Evolutionary conservation across 2,329 filamentous ascomycete genomes (phyloP).

Genomic region (Fusarium sp.): DNA sequence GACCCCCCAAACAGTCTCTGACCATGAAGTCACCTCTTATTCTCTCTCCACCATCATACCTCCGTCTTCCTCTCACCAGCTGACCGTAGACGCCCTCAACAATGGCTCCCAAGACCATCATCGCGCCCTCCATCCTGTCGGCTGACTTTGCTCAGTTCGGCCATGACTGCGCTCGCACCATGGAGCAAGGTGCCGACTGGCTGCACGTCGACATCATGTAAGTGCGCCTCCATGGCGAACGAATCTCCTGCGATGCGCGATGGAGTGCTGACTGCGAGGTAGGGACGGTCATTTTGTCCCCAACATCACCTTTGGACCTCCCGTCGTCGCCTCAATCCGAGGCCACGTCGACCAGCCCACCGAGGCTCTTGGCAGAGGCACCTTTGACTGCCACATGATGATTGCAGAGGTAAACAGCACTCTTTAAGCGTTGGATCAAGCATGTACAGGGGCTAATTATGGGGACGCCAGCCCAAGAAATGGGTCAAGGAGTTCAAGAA

Average conservation of each 20-base stretch:
- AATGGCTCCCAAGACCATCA: conserved; percentile 93
- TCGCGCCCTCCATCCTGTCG: conserved; percentile 97
- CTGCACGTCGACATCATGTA: conserved; percentile 93
- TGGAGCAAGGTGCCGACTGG: conserved; percentile 89
- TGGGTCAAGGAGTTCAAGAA: conserved; percentile 97
- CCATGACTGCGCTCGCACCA: conserved; percentile 86
- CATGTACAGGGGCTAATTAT: conserved; percentile 18
- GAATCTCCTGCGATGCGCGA: neutral
- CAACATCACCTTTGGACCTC: conserved; percentile 96
- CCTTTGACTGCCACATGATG: conserved; percentile 99
- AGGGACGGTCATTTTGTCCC: conserved; percentile 99
- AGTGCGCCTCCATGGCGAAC: conserved; percentile 30
- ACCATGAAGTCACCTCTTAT: conserved; percentile 14
- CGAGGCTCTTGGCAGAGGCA: conserved; percentile 80
- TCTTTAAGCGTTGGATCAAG: neutral
- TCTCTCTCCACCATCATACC: conserved; percentile 36
- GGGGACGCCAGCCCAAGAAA: conserved; percentile 81
- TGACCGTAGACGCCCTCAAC: conserved; percentile 36
- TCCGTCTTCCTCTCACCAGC: conserved; percentile 8
- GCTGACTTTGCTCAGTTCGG: conserved; percentile 94
- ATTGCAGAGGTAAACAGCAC: conserved; percentile 82
- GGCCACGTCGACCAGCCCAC: conserved; percentile 83
- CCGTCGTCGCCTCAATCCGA: conserved; percentile 94
- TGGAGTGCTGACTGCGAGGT: conserved; percentile 14
- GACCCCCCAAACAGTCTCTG: conserved; percentile 10